Percentiles rank a stretch among this genome's conserved stretches.
Evolutionary conservation across 2,329 filamentous ascomycete species (phyloP).

Genomic region (Allantophomopsis lycopodina): DNA sequence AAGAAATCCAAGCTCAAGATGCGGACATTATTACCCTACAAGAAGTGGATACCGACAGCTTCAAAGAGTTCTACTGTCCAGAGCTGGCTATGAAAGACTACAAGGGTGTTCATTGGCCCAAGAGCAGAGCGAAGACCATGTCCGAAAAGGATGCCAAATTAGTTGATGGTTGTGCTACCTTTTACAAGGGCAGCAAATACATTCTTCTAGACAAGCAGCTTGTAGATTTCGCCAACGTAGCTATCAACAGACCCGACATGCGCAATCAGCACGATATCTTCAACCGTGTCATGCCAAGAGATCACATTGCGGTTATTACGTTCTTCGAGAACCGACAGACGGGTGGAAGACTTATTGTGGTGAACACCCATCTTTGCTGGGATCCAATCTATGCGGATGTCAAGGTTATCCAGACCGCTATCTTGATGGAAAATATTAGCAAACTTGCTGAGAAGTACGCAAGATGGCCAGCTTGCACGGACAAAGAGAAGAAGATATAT

Average conservation of each 20-base stretch:
- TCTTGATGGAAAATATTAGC: constrained; percentile 83
- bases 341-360: constrained; percentile 82
- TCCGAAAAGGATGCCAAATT: constrained; percentile 71
- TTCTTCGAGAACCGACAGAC: constrained; percentile 89
- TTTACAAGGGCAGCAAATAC: constrained; percentile 92
- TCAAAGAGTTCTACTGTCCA: constrained; percentile 83
- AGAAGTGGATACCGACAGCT: constrained; percentile 84
- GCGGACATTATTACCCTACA: constrained; percentile 89
- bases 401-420: constrained; percentile 91
- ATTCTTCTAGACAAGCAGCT: constrained; percentile 88
- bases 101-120: constrained; percentile 87
- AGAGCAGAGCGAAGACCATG: constrained; percentile 85
- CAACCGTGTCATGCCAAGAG: constrained; percentile 96
- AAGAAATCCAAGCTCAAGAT: constrained; percentile 65
- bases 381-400: constrained; percentile 84
- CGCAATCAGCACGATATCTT: constrained; percentile 96
- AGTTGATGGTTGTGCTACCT: constrained; percentile 95
- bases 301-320: constrained; percentile 85
- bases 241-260: constrained; percentile 91
- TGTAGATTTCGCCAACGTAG: constrained; percentile 81
- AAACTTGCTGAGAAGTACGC: constrained; percentile 79
- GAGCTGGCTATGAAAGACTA: constrained; percentile 78
- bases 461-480: constrained; percentile 64
- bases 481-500: constrained; percentile 45
- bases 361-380: constrained; percentile 93